Evolutionary conservation across 2,329 filamentous ascomycete species (phyloP).

Genomic region (Nothophoma quercina): DNA sequence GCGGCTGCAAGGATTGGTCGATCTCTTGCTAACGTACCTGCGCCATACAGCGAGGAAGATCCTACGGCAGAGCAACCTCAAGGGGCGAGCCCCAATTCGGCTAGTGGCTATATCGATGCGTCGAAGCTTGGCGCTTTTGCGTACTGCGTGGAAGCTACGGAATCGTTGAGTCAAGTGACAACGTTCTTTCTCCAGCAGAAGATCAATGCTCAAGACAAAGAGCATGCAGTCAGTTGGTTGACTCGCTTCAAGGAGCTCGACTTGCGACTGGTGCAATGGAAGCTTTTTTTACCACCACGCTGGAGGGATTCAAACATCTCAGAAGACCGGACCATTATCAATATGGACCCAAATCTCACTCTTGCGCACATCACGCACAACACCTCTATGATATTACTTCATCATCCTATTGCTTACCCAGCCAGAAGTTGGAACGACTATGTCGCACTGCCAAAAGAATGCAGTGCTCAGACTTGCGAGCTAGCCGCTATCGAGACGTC

Average conservation of each 20-base stretch:
- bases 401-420: constrained; percentile 43
- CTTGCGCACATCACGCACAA: constrained; percentile 47
- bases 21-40: constrained; percentile 42
- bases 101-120: constrained; percentile 42
- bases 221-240: constrained; percentile 45
- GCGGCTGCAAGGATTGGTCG: constrained; percentile 42
- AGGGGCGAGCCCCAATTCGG: constrained; percentile 41
- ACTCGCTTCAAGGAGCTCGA: constrained; percentile 47
- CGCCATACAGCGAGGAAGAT: constrained; percentile 46
- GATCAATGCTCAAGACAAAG: constrained; percentile 46
- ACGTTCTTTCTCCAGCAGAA: constrained; percentile 45
- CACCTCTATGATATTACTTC: constrained; percentile 46
- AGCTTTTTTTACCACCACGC: constrained; percentile 42
- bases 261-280: constrained; percentile 45
- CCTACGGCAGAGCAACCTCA: constrained; percentile 30
- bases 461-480: constrained; percentile 44
- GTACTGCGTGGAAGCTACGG: constrained; percentile 45
- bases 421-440: constrained; percentile 41
- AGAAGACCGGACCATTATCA: constrained; percentile 32
- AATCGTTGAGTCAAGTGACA: constrained; percentile 45
- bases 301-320: constrained; percentile 48
- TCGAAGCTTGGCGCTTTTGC: constrained; percentile 47
- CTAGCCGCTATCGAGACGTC: constrained; percentile 43
- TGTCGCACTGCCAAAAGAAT: constrained; percentile 43
- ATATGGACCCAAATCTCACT: constrained; percentile 47